A percentile compares a stretch with the other conserved stretches of the same genome.
phyloP scores from a whole-genome alignment of 2,329 filamentous ascomycete species.

The Ophiocordyceps sinensis region DNA sequence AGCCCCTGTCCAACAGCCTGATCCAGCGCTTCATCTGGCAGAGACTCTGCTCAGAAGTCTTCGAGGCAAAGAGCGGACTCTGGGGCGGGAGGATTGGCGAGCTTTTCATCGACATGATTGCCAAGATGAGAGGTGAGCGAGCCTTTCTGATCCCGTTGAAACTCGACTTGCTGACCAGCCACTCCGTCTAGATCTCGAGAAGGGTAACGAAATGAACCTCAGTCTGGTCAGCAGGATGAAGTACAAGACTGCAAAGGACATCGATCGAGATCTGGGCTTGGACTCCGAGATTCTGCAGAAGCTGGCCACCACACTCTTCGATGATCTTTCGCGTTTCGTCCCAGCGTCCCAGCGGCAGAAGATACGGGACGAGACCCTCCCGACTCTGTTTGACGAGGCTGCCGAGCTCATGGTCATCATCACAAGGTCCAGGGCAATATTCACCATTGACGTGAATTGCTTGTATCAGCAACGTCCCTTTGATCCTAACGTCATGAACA shows the following conservation, averaged over 20 bases:
- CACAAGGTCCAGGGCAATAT: background rate
- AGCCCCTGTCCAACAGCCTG: no score
- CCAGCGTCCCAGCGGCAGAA: no score
- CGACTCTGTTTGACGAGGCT: background rate
- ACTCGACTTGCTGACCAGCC: background rate
- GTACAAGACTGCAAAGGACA: background rate
- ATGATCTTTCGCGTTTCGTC: background rate
- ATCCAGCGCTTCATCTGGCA: background rate
- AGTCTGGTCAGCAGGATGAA: slow-evolving; percentile 1
- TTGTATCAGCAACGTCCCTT: background rate
- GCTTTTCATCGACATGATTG: background rate
- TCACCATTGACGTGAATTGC: background rate
- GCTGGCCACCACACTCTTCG: background rate
- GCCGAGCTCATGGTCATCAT: background rate
- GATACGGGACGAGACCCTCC: background rate
- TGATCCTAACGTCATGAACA: background rate
- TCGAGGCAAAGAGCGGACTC: background rate
- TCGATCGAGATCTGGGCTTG: background rate
- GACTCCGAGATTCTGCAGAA: background rate
- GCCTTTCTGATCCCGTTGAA: background rate
- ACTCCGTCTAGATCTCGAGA: background rate
- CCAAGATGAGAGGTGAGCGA: background rate
- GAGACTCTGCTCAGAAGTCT: background rate
- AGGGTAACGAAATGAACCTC: background rate
- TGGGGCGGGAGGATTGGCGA: background rate